These are phyloP conservation scores for Wickerhamiella hasegawae DNA, from an alignment of 805 yeast genomes.

Conservation along the genomic window DNA sequence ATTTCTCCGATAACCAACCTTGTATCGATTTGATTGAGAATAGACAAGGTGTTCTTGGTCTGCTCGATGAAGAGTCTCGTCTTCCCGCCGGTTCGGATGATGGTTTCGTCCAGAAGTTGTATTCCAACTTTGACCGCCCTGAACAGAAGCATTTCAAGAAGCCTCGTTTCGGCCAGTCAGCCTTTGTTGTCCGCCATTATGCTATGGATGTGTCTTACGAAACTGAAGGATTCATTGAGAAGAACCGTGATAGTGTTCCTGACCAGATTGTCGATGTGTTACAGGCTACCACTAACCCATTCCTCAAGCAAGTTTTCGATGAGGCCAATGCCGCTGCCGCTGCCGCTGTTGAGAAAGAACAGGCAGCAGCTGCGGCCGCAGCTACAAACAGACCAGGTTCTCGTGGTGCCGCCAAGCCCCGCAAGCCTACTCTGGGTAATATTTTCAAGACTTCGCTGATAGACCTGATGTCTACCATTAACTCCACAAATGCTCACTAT, in stretches of 20 bases:
- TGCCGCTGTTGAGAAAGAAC: conserved; percentile 25
- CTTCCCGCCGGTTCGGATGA: conserved; percentile 88
- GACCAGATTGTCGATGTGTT: conserved; percentile 87
- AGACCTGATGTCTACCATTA: conserved; percentile 82
- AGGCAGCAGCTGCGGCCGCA: conserved; percentile 16
- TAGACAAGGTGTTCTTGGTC: conserved; percentile 70
- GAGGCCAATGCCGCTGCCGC: conserved; percentile 38
- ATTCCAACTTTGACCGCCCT: conserved; percentile 68
- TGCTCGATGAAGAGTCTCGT: conserved; percentile 89
- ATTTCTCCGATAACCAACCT: conserved; percentile 91
- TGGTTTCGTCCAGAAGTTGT: conserved; percentile 81
- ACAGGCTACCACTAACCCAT: conserved; percentile 47
- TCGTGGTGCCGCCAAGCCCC: conserved; percentile 32
- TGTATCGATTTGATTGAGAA: conserved; percentile 86
- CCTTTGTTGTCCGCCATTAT: conserved; percentile 82
- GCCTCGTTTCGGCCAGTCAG: conserved; percentile 86
- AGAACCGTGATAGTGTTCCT: conserved; percentile 92
- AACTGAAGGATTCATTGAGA: conserved; percentile 87
- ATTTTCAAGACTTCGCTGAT: conserved; percentile 84
- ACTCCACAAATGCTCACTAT: conserved; percentile 90
- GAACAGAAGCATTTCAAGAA: conserved; percentile 66
- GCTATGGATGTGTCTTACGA: conserved; percentile 90
- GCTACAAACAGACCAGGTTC: conserved; percentile 21
- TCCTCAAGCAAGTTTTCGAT: conserved; percentile 47
- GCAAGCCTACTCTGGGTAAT: conserved; percentile 88